Evolutionary conservation across 225 moss, liverwort and hornwort species (phyloP).

Genomic region (Straminergon stramineum): DNA sequence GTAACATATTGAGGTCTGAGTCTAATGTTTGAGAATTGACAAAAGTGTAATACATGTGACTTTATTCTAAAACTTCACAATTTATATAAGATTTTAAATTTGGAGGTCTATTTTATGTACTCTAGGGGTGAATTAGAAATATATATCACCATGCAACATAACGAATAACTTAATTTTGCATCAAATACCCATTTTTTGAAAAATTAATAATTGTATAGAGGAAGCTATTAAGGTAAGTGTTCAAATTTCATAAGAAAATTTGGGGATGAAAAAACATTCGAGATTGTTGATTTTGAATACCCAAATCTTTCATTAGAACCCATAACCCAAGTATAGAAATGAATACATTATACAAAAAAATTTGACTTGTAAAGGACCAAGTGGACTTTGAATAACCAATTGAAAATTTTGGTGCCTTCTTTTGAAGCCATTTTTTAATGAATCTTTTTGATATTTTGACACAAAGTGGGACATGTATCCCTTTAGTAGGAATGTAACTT

Average conservation of each 20-base stretch:
- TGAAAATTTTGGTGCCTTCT: background rate
- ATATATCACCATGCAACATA: background rate
- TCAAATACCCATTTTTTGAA: background rate
- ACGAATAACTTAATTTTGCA: background rate
- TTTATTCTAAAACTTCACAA: background rate
- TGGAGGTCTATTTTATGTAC: background rate
- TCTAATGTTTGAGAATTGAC: background rate
- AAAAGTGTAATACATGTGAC: background rate
- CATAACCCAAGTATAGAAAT: background rate
- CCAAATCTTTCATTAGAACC: background rate
- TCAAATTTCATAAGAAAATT: background rate
- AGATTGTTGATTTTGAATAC: background rate
- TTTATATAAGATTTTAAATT: background rate
- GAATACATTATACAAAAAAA: background rate
- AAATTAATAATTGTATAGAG: background rate
- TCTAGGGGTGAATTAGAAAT: background rate
- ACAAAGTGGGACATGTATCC: rapidly evolving
- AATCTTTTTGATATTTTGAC: background rate
- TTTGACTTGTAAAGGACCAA: background rate
- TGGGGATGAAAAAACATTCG: background rate
- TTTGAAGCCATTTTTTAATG: background rate
- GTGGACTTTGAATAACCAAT: rapidly evolving
- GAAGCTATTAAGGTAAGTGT: background rate
- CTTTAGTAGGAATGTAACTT: rapidly evolving
- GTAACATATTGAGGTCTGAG: background rate